A percentile compares a stretch with the other conserved stretches of the same genome.
Evolutionary conservation across 495 filamentous ascomycete genomes (phyloP).

Genomic region (Hyaloscypha bicolor): DNA sequence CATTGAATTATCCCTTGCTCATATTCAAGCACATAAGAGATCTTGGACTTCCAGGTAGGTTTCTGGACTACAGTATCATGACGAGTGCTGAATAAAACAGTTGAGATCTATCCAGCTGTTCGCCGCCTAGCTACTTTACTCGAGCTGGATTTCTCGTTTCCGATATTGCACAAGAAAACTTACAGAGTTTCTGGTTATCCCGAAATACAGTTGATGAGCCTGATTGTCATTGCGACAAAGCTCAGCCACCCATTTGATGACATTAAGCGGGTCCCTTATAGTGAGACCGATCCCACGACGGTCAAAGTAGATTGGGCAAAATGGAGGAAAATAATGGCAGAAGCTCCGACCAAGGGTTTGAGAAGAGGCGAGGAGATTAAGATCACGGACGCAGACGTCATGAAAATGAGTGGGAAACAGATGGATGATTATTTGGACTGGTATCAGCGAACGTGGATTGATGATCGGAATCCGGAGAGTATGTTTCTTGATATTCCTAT

Average conservation of each 20-base stretch:
- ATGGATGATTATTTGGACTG: slow-evolving; percentile 87
- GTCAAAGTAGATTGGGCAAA: slow-evolving; percentile 68
- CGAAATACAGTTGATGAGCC: slow-evolving; percentile 68
- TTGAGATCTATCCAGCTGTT: slow-evolving; percentile 68
- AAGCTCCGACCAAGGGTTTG: slow-evolving; percentile 40
- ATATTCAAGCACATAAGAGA: slow-evolving; percentile 70
- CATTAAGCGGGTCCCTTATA: slow-evolving; percentile 55
- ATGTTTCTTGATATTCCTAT: slow-evolving; percentile 12
- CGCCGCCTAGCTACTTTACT: slow-evolving; percentile 61
- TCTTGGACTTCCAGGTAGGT: slow-evolving; percentile 76
- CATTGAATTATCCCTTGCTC: slow-evolving; percentile 67
- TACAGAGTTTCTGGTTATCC: slow-evolving; percentile 51
- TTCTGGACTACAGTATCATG: neutral
- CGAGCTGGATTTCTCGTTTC: slow-evolving; percentile 58
- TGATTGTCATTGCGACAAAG: slow-evolving; percentile 80
- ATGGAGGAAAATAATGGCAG: slow-evolving; percentile 63
- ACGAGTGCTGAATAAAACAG: slow-evolving; percentile 34
- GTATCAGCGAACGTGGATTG: slow-evolving; percentile 77
- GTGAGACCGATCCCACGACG: slow-evolving; percentile 59
- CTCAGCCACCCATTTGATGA: slow-evolving; percentile 76
- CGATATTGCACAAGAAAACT: slow-evolving; percentile 35
- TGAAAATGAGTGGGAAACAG: slow-evolving; percentile 66
- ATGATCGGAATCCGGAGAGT: slow-evolving; percentile 49
- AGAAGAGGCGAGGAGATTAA: slow-evolving; percentile 35
- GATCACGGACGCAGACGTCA: slow-evolving; percentile 67